A percentile compares a stretch with the other conserved stretches of the same genome.
phyloP scores from a whole-genome alignment of 108 stramenopile genomes.

The Nitzschia sp. region DNA sequence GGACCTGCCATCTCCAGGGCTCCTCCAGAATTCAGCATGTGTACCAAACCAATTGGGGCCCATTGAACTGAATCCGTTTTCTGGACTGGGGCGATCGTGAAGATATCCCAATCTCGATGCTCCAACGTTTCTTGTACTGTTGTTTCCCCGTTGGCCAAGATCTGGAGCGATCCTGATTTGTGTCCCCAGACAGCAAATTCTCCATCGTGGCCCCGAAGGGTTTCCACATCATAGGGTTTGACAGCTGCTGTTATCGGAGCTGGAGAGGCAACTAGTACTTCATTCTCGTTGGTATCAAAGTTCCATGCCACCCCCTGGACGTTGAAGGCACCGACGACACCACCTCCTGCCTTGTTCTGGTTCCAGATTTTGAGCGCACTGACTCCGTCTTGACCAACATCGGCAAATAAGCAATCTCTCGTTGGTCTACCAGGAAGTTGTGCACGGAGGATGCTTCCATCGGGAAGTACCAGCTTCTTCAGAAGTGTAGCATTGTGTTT shows the following conservation, averaged over 20 bases:
- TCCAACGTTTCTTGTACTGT: constrained; percentile 18
- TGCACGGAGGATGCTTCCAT: constrained; percentile 45
- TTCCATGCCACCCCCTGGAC: constrained; percentile 53
- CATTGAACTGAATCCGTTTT: constrained; percentile 8
- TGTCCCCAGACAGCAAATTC: constrained; percentile 40
- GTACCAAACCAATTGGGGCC: constrained; percentile 46
- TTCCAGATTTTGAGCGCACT: constrained; percentile 49
- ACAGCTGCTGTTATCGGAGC: constrained; percentile 15
- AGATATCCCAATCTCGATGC: constrained; percentile 44
- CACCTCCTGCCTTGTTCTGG: constrained; percentile 27
- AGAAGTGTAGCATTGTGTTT: constrained; percentile 36
- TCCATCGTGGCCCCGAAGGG: constrained; percentile 10
- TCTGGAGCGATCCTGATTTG: constrained; percentile 12
- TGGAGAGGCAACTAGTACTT: constrained; percentile 29
- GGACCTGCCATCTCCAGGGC: constrained; percentile 21
- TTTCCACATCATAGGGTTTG: constrained; percentile 35
- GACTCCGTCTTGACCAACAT: constrained; percentile 42
- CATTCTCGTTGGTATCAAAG: constrained; percentile 43
- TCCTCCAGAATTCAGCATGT: constrained; percentile 57
- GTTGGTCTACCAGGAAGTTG: constrained; percentile 41
- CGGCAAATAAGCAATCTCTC: constrained; percentile 42
- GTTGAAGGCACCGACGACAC: constrained; percentile 51
- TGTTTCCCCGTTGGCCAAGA: constrained; percentile 22
- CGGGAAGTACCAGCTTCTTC: constrained; percentile 39
- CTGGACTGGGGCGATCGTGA: constrained; percentile 31